These are phyloP conservation scores for Aphanoascus verrucosus DNA, from an alignment of 2,329 filamentous ascomycete species.

Conservation along the genomic window DNA sequence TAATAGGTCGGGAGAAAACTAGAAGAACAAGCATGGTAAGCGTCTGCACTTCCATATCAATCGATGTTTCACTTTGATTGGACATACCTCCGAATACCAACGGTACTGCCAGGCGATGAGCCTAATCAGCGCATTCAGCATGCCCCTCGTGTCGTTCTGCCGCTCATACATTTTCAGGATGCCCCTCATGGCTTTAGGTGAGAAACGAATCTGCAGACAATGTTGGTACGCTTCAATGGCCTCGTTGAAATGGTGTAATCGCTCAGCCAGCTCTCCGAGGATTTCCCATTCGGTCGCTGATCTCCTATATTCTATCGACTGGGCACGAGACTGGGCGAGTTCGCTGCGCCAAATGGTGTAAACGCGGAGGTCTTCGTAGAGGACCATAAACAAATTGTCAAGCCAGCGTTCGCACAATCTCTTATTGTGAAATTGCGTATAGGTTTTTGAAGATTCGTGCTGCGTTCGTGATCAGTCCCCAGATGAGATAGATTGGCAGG, in stretches of 20 bases:
- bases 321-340: constrained; percentile 87
- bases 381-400: constrained; percentile 97
- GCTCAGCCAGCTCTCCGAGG: constrained; percentile 79
- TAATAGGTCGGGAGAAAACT: constrained; percentile 86
- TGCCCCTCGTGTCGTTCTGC: constrained; percentile 66
- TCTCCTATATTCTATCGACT: constrained; percentile 93
- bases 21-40: not conserved
- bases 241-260: constrained; percentile 84
- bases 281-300: constrained; percentile 98
- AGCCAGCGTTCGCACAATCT: constrained; percentile 94
- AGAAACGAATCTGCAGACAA: constrained; percentile 79
- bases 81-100: constrained; percentile 82
- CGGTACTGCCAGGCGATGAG: constrained; percentile 96
- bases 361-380: constrained; percentile 93
- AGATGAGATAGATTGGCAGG: too few species aligned
- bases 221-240: constrained; percentile 86
- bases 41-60: not conserved
- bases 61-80: not conserved
- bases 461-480: constrained; percentile 28
- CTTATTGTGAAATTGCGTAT: constrained; percentile 93
- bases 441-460: constrained; percentile 56
- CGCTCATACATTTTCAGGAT: constrained; percentile 70
- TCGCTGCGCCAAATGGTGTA: constrained; percentile 99
- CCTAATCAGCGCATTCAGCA: constrained; percentile 73
- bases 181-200: constrained; percentile 80